Evolutionary conservation across 352 stramenopile species (phyloP).

Genomic region (Thalassiosira gravida): DNA sequence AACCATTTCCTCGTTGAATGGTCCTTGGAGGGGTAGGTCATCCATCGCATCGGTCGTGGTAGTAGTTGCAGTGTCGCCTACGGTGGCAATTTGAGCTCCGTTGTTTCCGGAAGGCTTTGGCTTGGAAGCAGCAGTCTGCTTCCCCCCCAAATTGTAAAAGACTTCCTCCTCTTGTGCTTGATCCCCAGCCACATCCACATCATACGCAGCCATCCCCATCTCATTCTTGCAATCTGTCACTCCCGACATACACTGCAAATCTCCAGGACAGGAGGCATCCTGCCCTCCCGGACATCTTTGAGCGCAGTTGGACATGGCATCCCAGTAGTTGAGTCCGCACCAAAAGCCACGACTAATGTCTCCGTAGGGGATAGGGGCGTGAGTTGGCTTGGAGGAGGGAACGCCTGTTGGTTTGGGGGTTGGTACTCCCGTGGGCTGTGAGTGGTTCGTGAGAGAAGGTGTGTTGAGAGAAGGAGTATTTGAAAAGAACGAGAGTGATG

Average conservation of each 20-base stretch:
- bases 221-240: constrained; percentile 57
- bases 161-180: too few species aligned
- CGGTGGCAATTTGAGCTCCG: neutral
- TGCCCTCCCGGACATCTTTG: constrained; percentile 42
- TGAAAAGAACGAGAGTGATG: too few species aligned
- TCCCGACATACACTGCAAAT: constrained; percentile 54
- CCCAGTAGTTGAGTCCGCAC: constrained; percentile 55
- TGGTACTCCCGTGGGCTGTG: constrained; percentile 23
- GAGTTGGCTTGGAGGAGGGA: constrained; percentile 48
- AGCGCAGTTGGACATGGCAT: constrained; percentile 47
- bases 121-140: neutral
- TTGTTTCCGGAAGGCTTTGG: neutral
- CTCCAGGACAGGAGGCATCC: constrained; percentile 43
- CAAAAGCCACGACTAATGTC: constrained; percentile 47
- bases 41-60: neutral
- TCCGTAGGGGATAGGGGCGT: constrained; percentile 40
- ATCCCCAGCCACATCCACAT: too few species aligned
- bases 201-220: constrained; percentile 50
- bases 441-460: neutral
- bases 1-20: constrained; percentile 43
- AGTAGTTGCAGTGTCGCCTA: neutral
- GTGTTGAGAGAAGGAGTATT: neutral
- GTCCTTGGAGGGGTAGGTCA: constrained; percentile 29
- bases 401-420: constrained; percentile 38
- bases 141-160: neutral